Evolutionary conservation across 78 protist species (phyloP).

Genomic region (Parvularia atlantis): DNA sequence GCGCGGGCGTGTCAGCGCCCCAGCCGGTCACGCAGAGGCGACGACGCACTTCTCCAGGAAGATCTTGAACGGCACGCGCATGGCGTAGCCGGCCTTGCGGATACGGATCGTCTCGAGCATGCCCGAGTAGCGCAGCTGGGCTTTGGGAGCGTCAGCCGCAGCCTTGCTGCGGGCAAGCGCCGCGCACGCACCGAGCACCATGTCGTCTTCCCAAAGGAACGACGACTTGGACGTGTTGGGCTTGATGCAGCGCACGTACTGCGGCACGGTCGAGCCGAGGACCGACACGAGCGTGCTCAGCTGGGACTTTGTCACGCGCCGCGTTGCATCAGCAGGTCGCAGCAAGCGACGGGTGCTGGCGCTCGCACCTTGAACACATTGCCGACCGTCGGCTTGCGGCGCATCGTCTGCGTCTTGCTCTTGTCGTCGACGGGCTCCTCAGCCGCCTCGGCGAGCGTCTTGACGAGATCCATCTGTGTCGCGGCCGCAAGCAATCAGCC

Average conservation of each 20-base stretch:
- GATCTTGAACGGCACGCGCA: background rate
- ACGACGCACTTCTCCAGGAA: background rate
- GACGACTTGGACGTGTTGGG: conserved; percentile 58
- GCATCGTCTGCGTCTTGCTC: background rate
- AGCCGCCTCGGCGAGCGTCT: too few species aligned
- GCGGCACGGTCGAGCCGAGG: conserved; percentile 35
- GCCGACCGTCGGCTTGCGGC: conserved; percentile 8
- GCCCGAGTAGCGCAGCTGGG: conserved; percentile 68
- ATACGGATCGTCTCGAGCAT: conserved; percentile 64
- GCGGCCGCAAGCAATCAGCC: too few species aligned
- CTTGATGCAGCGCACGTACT: conserved; percentile 66
- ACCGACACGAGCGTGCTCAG: conserved; percentile 17
- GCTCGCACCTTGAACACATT: background rate
- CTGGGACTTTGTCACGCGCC: background rate
- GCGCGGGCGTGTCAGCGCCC: background rate
- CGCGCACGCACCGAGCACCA: too few species aligned
- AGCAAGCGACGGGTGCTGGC: too few species aligned
- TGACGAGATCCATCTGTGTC: too few species aligned
- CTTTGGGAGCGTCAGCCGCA: too few species aligned
- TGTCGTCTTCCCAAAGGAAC: background rate
- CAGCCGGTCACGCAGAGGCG: too few species aligned
- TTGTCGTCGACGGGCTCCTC: background rate
- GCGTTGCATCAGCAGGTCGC: too few species aligned
- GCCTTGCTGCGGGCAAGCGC: too few species aligned
- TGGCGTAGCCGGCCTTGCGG: conserved; percentile 60